These are phyloP conservation scores for Trematosphaeria pertusa DNA, from an alignment of 2,329 filamentous ascomycete genomes.

Conservation along the genomic window DNA sequence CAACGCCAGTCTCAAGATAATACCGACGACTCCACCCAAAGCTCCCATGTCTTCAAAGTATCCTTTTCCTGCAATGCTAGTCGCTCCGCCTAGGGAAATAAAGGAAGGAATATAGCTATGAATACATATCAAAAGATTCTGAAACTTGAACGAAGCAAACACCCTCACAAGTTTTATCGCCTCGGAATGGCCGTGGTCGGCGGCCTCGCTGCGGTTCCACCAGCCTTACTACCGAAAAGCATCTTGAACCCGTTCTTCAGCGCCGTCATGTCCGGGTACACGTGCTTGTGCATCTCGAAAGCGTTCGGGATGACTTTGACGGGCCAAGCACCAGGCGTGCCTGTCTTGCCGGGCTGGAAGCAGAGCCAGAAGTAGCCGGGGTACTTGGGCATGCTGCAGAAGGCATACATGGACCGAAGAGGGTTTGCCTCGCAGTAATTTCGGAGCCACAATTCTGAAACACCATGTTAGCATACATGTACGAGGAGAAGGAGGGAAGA, in stretches of 20 bases:
- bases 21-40: too few relatives aligned
- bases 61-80: too few relatives aligned
- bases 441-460: slow-evolving; percentile 87
- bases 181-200: slow-evolving; percentile 15
- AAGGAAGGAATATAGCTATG: too few relatives aligned
- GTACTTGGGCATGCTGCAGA: slow-evolving; percentile 91
- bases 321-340: slow-evolving; percentile 77
- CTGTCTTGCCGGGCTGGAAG: slow-evolving; percentile 87
- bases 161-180: too few relatives aligned
- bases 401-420: slow-evolving; percentile 89
- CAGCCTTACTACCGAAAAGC: slow-evolving; percentile 62
- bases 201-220: slow-evolving; percentile 6
- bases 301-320: slow-evolving; percentile 93
- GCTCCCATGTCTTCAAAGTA: too few relatives aligned
- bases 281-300: slow-evolving; percentile 86
- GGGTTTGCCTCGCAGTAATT: slow-evolving; percentile 97
- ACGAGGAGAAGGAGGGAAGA: not conserved
- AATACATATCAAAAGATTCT: too few relatives aligned
- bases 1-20: too few relatives aligned
- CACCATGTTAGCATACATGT: slow-evolving; percentile 19
- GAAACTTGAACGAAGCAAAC: too few relatives aligned
- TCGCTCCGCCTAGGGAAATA: too few relatives aligned
- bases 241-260: slow-evolving; percentile 98
- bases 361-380: slow-evolving; percentile 95
- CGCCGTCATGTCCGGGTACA: slow-evolving; percentile 93